phyloP scores from a whole-genome alignment of 257 asterid species.

The Forsythia suspensa region DNA sequence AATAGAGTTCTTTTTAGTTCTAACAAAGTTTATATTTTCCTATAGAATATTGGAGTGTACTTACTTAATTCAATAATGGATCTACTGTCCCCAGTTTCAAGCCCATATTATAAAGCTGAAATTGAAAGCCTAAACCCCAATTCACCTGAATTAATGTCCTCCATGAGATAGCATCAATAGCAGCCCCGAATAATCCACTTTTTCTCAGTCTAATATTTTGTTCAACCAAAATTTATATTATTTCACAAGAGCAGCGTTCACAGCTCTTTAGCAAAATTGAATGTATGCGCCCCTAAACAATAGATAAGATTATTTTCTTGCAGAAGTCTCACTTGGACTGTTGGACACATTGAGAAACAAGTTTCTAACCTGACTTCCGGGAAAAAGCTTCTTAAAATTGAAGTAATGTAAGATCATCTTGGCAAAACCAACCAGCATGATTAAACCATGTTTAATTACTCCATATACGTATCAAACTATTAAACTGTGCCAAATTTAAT shows the following conservation, averaged over 20 bases:
- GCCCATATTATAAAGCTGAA: constrained; percentile 8
- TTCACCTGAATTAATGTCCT: constrained; percentile 8
- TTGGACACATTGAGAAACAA: background rate
- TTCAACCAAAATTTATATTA: background rate
- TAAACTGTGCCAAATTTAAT: background rate
- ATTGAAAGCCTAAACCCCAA: background rate
- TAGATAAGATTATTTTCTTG: background rate
- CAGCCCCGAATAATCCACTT: background rate
- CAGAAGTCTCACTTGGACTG: constrained; percentile 4
- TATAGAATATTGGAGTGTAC: constrained; percentile 5
- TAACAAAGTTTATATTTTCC: background rate
- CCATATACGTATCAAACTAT: background rate
- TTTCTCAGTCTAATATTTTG: constrained; percentile 5
- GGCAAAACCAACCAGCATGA: constrained; percentile 8
- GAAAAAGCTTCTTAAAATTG: background rate
- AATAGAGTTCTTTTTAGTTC: background rate
- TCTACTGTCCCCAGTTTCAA: constrained; percentile 1
- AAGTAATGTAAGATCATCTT: constrained; percentile 16
- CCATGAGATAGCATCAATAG: background rate
- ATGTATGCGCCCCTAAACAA: background rate
- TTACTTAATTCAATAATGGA: background rate
- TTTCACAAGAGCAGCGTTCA: background rate
- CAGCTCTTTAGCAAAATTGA: constrained; percentile 4
- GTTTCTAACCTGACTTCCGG: background rate
- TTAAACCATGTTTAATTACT: background rate